Percentiles rank a stretch among this genome's conserved stretches.
phyloP scores from a whole-genome alignment of 129 eudicot species.

The Centrapalus pauciflorus region DNA sequence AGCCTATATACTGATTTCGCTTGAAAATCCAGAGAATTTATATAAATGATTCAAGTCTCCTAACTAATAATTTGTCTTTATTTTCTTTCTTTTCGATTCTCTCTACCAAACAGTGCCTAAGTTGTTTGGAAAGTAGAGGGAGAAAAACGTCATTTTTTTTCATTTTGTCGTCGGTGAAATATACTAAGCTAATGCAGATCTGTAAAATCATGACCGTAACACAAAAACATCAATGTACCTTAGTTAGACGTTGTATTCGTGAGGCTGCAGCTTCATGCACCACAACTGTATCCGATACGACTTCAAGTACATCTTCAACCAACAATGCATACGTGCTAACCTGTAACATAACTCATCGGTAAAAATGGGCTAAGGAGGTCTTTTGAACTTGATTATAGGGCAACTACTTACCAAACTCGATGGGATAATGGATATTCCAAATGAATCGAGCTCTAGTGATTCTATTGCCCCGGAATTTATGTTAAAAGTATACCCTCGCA shows the following conservation, averaged over 20 bases:
- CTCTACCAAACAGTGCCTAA: too few species aligned
- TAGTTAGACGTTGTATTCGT: slow-evolving; percentile 67
- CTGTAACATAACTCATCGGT: slow-evolving; percentile 21
- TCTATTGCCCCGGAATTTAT: slow-evolving; percentile 71
- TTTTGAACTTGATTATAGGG: not conserved
- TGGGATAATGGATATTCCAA: slow-evolving; percentile 79
- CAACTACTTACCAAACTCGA: slow-evolving; percentile 70
- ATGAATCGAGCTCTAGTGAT: slow-evolving; percentile 82
- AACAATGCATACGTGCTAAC: slow-evolving; percentile 71
- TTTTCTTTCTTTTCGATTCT: too few species aligned
- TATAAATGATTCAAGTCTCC: too few species aligned
- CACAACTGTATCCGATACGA: slow-evolving; percentile 54
- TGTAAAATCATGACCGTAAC: slow-evolving; percentile 6
- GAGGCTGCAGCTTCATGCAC: slow-evolving; percentile 76
- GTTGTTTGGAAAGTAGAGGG: too few species aligned
- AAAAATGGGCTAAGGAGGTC: not conserved
- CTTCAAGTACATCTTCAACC: slow-evolving; percentile 72
- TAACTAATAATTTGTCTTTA: too few species aligned
- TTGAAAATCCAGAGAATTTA: too few species aligned
- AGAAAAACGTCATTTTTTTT: too few species aligned
- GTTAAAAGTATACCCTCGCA: slow-evolving; percentile 72
- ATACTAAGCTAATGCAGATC: too few species aligned
- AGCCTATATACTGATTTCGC: too few species aligned
- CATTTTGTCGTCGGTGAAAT: too few species aligned
- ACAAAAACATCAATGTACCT: slow-evolving; percentile 34